Evolutionary conservation across 495 filamentous ascomycete genomes (phyloP).

Genomic region (Aspergillus panamensis): DNA sequence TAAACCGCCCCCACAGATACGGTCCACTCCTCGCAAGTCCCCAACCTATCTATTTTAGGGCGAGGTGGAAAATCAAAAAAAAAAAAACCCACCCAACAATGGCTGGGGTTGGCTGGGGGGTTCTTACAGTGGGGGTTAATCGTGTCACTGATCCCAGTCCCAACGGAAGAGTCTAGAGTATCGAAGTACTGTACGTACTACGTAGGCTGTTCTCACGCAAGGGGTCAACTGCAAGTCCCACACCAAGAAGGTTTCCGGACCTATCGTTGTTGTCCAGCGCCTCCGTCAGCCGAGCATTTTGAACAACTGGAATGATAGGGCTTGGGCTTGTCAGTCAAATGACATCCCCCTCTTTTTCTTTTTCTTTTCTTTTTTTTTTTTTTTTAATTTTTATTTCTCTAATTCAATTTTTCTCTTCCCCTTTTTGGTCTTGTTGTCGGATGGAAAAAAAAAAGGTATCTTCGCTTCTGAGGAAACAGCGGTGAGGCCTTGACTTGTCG

Average conservation of each 20-base stretch:
- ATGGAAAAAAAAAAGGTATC: conserved; percentile 1
- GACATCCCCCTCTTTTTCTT: conserved; percentile 8
- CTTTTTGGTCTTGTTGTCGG: background rate
- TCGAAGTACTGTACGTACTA: too few relatives aligned
- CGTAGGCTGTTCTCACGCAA: conserved; percentile 20
- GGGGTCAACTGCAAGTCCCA: conserved; percentile 20
- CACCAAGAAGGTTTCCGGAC: conserved; percentile 26
- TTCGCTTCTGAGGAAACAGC: conserved; percentile 12
- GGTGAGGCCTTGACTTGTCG: conserved; percentile 18
- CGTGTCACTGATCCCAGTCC: too few relatives aligned
- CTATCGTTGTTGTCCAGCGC: conserved; percentile 18
- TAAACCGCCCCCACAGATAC: background rate
- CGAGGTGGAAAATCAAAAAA: background rate
- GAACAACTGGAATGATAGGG: conserved; percentile 22
- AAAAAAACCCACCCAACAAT: background rate
- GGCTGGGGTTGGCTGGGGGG: conserved; percentile 15
- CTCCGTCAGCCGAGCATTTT: conserved; percentile 18
- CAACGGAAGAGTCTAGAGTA: too few relatives aligned
- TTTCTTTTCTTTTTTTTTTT: background rate
- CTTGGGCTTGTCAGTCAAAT: conserved; percentile 18
- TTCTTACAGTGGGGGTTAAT: too few relatives aligned
- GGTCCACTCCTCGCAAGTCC: background rate
- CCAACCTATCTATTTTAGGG: background rate
- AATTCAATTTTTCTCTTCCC: background rate
- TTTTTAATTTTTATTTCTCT: background rate